These are phyloP conservation scores for Talaromyces pinophilus DNA, from an alignment of 2,329 filamentous ascomycete genomes.

Conservation along the genomic window DNA sequence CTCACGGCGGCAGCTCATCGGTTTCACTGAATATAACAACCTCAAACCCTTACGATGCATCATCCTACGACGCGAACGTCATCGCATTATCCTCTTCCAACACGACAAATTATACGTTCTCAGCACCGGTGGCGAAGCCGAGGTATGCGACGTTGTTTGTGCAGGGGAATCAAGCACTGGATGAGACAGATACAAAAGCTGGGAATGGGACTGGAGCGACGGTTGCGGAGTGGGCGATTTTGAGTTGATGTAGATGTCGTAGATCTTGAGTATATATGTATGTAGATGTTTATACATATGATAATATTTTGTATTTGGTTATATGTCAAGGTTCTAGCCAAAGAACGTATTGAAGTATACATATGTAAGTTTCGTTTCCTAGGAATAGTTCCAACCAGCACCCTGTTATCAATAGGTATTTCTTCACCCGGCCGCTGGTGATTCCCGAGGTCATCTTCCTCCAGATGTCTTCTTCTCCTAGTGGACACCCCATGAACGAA, in stretches of 20 bases:
- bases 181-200: conserved; percentile 31
- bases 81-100: conserved; percentile 45
- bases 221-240: conserved; percentile 51
- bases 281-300: not conserved
- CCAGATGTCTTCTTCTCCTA: not conserved
- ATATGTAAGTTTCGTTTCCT: too few relatives aligned
- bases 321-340: not conserved
- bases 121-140: conserved; percentile 36
- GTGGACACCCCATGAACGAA: conserved; percentile 23
- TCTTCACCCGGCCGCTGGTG: too few relatives aligned
- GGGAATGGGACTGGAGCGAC: conserved; percentile 47
- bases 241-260: conserved; percentile 27
- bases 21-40: conserved; percentile 25
- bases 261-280: not conserved
- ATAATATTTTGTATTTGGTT: not conserved
- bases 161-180: conserved; percentile 45
- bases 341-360: too few relatives aligned
- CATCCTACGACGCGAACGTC: conserved; percentile 33
- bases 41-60: conserved; percentile 39
- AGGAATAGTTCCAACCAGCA: too few relatives aligned
- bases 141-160: conserved; percentile 49
- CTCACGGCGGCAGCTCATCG: not conserved
- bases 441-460: too few relatives aligned
- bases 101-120: conserved; percentile 44
- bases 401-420: too few relatives aligned